Evolutionary conservation across 495 filamentous ascomycete genomes (phyloP).

Genomic region (Trichoderma erinaceum): DNA sequence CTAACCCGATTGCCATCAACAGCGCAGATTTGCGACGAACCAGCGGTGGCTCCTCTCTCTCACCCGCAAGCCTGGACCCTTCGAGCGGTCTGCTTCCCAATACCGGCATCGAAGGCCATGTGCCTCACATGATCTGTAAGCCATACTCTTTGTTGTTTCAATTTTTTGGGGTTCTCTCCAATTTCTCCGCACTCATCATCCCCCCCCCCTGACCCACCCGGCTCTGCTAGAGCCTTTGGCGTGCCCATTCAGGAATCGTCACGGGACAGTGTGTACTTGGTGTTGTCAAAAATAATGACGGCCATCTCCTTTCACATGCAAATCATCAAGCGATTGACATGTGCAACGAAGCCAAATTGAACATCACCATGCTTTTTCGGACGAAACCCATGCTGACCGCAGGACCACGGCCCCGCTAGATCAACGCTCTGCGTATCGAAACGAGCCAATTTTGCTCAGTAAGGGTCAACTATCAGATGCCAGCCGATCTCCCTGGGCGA

Average conservation of each 20-base stretch:
- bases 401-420: constrained; percentile 25
- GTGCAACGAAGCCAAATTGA: constrained; percentile 3
- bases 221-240: neutral
- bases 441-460: constrained; percentile 24
- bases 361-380: neutral
- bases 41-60: constrained; percentile 29
- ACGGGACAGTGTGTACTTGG: neutral
- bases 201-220: constrained; percentile 13
- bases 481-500: constrained; percentile 20
- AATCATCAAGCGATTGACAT: neutral
- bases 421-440: constrained; percentile 29
- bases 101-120: constrained; percentile 36
- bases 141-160: constrained; percentile 16
- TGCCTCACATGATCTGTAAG: constrained; percentile 58
- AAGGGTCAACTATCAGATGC: constrained; percentile 16
- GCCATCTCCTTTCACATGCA: constrained; percentile 22
- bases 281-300: neutral
- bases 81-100: constrained; percentile 21
- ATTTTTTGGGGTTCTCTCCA: constrained; percentile 9
- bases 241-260: constrained; percentile 9
- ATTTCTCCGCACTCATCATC: constrained; percentile 11
- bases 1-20: constrained; percentile 29
- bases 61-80: constrained; percentile 26
- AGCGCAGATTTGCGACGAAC: constrained; percentile 23
- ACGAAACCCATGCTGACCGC: constrained; percentile 19